These are phyloP conservation scores for Scheffersomyces insectosa DNA, from an alignment of 1,139 yeast genomes.

Conservation along the genomic window DNA sequence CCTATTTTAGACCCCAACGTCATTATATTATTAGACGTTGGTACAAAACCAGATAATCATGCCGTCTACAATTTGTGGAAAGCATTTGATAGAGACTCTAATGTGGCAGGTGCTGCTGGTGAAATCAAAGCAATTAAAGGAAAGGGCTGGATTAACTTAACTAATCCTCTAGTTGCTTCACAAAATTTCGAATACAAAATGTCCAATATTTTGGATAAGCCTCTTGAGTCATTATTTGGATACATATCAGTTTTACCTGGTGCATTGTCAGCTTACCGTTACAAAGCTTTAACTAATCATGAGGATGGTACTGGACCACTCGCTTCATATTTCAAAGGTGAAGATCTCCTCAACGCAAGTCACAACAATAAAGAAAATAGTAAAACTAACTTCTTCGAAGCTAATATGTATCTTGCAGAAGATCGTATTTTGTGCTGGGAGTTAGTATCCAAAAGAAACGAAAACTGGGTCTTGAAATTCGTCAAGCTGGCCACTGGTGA, in stretches of 20 bases:
- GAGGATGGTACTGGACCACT: constrained; percentile 93
- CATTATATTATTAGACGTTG: constrained; percentile 82
- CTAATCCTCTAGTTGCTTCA: constrained; percentile 92
- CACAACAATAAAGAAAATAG: constrained; percentile 32
- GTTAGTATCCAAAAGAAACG: constrained; percentile 81
- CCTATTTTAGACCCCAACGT: constrained; percentile 90
- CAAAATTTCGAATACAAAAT: constrained; percentile 96
- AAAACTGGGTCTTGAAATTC: constrained; percentile 90
- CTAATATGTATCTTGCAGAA: constrained; percentile 97
- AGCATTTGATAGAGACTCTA: constrained; percentile 92
- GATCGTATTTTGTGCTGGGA: constrained; percentile 98
- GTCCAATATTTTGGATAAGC: constrained; percentile 94
- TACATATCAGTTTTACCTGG: constrained; percentile 95
- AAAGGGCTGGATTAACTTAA: constrained; percentile 71
- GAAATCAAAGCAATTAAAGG: constrained; percentile 95
- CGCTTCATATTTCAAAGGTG: constrained; percentile 87
- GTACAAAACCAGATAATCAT: constrained; percentile 82
- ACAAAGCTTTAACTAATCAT: constrained; percentile 80
- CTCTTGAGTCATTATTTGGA: constrained; percentile 90
- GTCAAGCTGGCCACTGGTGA: constrained; percentile 95
- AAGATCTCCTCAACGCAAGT: constrained; percentile 48
- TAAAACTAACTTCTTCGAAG: constrained; percentile 78
- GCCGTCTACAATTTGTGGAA: constrained; percentile 94
- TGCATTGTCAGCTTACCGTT: constrained; percentile 92
- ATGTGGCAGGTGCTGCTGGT: constrained; percentile 98